These are phyloP conservation scores for Metschnikowia koreensis DNA, from an alignment of 805 yeast species.

Conservation along the genomic window DNA sequence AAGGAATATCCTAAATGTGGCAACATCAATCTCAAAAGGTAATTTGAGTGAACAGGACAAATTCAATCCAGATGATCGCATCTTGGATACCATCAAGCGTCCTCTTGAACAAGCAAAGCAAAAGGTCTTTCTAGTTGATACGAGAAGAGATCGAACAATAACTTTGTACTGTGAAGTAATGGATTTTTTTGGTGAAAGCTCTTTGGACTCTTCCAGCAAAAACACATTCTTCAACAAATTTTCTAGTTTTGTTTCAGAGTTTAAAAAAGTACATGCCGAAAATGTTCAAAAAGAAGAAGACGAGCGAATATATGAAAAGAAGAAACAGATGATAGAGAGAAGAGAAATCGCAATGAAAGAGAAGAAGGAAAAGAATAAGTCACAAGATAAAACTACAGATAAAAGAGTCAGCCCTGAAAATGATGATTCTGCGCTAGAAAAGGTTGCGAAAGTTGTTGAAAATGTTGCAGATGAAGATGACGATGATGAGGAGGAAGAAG, in stretches of 20 bases:
- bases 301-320: constrained; percentile 43
- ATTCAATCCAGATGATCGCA: constrained; percentile 82
- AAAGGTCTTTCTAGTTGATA: constrained; percentile 62
- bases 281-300: constrained; percentile 83
- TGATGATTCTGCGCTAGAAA: constrained; percentile 2
- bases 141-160: constrained; percentile 61
- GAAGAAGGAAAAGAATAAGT: constrained; percentile 9
- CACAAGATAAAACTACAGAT: background rate
- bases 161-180: constrained; percentile 68
- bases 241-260: constrained; percentile 74
- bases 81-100: constrained; percentile 58
- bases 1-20: constrained; percentile 63
- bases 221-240: constrained; percentile 75
- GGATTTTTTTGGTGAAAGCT: constrained; percentile 89
- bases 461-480: constrained; percentile 13
- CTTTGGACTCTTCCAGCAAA: constrained; percentile 62
- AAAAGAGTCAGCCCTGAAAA: background rate
- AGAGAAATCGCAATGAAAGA: constrained; percentile 18
- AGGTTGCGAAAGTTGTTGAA: background rate
- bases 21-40: constrained; percentile 74
- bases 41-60: constrained; percentile 74
- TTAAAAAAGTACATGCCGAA: constrained; percentile 74
- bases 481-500: constrained; percentile 10
- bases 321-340: constrained; percentile 33
- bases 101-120: constrained; percentile 73